Evolutionary conservation across 257 asterid species (phyloP), one percentile per base, ranked within the genome.

Genomic region (Voacanga thouarsii): DNA sequence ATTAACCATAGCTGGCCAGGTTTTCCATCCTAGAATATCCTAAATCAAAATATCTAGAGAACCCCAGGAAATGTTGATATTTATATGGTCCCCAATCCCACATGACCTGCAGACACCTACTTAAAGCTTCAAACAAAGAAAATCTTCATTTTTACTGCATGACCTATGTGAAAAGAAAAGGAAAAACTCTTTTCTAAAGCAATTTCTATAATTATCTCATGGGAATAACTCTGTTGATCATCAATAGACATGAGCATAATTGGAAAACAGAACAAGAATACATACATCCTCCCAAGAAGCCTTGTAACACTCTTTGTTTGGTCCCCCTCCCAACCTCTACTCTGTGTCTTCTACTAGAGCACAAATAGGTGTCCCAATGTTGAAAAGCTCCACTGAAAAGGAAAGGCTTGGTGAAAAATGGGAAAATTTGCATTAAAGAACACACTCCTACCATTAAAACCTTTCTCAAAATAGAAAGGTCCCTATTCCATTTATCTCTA

Each of bases 381-480:
- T 83, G 85, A 80, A 85, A 82, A 84, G 84, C 85, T 61, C 87
- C 80, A 81, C 70, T 80, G 82, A 84, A 83, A 87, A 78, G 81
- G 86, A 81, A 71, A 71, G 87, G 84, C 50, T 82, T 74, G 84
- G 82, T 79, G 51, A 72, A 3, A 86, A 83, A 68, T 82, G 85
- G 89, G 56, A 85, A 88, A 77, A 66, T 69, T 78, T 76, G 81
- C 85, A 83, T 84, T 85, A 77, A 85, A 82, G 80, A 73, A 63
- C 72, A 74, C 45, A 65, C 78, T 79, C 77, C 81, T 82, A 77
- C 89, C 82, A 83, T 82, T 74, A 73, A 37, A 75, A 70, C 79
- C 61, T 84, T 86, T 83, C 97, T 75, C 71, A 65, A 68, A 47
- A 72, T 3, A 76, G 89, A 83, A 85, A 81, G 51, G 28, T 41